Base-by-base conservation (phyloP, 306 rosid genomes). In the Fagus crenata region DNA sequence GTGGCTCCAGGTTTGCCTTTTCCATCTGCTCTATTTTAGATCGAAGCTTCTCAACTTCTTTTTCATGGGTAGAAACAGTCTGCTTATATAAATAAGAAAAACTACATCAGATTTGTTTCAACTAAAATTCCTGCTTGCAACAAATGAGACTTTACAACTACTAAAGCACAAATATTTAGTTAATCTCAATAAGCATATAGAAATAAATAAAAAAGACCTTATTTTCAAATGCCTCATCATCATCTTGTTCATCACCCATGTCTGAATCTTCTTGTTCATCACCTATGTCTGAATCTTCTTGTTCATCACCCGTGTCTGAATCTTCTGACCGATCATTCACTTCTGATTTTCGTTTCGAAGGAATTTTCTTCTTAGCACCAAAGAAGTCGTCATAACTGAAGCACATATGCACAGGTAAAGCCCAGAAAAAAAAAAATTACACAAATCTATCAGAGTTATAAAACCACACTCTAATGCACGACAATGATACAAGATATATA, bases 371-470 rank as follows among this genome's bases (percentile, higher is more conserved):
- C 80, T 75, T 80, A 68, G 84, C 81, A 64, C 85, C 87, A 85
- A 83, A 95, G 76, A 92, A 92, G 49, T 92, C 99, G 67, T 87
- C 89, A 69, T 90, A 89, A 75, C 99, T 95, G 86, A 80, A 53
- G 77, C 74, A 87, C 12, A 71, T 22, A 71, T 7, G 36, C 61
- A 77, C 41, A 37, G 6, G 43, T 73, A 69, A 84, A 81, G 54
- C 81, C 56, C 51, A 69, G 36, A 18, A 14, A 36, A 81, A 49
- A n/a, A 2, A 55, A 67, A 72, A 76, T n/a, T 32, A 73, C 42
- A 75, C 32, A 72, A 81, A 71, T n/a, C 33, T 6, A 67, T 33
- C 28, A 65, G 79, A 59, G 6, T 73, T 41, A 39, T 28, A 55
- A 33, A 80, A 67, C 7, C 37, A 39, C 33, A 39, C 33, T 8